phyloP scores from a whole-genome alignment of 306 rosid species.

The Luffa acutangula region DNA sequence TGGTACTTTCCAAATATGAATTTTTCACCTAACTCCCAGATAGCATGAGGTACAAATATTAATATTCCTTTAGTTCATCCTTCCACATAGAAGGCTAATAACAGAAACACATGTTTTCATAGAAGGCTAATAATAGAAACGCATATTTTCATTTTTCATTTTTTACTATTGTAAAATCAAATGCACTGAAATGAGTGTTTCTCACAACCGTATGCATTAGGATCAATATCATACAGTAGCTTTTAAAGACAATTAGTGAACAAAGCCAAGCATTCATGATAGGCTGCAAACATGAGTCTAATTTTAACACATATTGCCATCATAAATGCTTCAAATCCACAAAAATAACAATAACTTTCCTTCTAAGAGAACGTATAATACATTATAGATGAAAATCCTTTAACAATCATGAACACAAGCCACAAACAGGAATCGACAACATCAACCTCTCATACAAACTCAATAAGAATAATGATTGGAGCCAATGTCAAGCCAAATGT shows the following conservation, averaged over 20 bases:
- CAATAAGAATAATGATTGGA: not conserved
- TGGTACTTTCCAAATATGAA: too few species aligned
- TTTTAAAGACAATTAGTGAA: not conserved
- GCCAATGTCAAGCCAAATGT: not conserved
- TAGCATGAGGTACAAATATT: not conserved
- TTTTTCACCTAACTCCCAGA: too few species aligned
- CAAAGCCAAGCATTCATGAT: not conserved
- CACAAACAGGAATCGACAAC: not conserved
- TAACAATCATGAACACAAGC: not conserved
- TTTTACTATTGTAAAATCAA: not conserved
- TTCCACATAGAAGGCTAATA: slow-evolving; percentile 69
- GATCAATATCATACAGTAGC: not conserved
- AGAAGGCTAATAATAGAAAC: slow-evolving; percentile 41
- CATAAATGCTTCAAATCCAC: too few species aligned
- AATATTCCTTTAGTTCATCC: not conserved
- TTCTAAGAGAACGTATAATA: not conserved
- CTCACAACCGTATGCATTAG: not conserved
- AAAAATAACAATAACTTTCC: not conserved
- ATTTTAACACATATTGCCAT: not conserved
- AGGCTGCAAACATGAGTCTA: not conserved
- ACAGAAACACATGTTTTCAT: slow-evolving; percentile 1
- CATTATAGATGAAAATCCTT: too few species aligned
- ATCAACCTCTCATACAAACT: not conserved
- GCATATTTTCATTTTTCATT: not conserved
- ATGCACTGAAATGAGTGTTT: not conserved